phyloP scores from a whole-genome alignment of 2,329 filamentous ascomycete species.

The Scorias spongiosa region DNA sequence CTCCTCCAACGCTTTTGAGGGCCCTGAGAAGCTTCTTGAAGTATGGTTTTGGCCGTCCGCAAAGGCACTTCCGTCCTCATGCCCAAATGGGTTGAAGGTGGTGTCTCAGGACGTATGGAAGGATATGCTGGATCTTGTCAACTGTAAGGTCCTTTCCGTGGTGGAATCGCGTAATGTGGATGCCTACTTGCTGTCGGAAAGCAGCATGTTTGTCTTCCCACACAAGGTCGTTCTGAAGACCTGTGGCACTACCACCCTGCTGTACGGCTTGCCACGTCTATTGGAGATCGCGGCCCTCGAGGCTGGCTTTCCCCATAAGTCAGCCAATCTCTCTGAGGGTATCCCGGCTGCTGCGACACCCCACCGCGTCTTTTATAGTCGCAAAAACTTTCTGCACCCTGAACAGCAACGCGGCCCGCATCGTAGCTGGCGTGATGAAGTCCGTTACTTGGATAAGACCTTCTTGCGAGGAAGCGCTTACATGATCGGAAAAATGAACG shows the following conservation, averaged over 20 bases:
- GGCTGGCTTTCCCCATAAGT: constrained; percentile 76
- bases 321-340: constrained; percentile 49
- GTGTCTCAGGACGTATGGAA: constrained; percentile 81
- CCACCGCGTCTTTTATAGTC: constrained; percentile 94
- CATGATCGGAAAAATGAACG: constrained; percentile 99
- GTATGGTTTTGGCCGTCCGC: constrained; percentile 90
- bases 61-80: constrained; percentile 52
- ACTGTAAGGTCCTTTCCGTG: constrained; percentile 94
- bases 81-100: constrained; percentile 67
- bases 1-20: constrained; percentile 92
- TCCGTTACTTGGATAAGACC: constrained; percentile 79
- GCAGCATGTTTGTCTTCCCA: constrained; percentile 99
- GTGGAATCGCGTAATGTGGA: constrained; percentile 88
- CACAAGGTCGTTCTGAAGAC: constrained; percentile 99
- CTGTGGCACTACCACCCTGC: constrained; percentile 87
- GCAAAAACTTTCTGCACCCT: constrained; percentile 95
- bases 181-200: constrained; percentile 92
- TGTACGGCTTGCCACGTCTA: constrained; percentile 78
- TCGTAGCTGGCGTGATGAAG: constrained; percentile 94
- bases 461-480: constrained; percentile 91
- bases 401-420: constrained; percentile 89
- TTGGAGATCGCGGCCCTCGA: constrained; percentile 78
- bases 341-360: constrained; percentile 67
- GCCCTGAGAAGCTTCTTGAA: constrained; percentile 93
- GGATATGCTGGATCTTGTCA: constrained; percentile 92